Conservation (phyloP, 768 basidiomycete genomes). For the Lactarius indigo region DNA sequence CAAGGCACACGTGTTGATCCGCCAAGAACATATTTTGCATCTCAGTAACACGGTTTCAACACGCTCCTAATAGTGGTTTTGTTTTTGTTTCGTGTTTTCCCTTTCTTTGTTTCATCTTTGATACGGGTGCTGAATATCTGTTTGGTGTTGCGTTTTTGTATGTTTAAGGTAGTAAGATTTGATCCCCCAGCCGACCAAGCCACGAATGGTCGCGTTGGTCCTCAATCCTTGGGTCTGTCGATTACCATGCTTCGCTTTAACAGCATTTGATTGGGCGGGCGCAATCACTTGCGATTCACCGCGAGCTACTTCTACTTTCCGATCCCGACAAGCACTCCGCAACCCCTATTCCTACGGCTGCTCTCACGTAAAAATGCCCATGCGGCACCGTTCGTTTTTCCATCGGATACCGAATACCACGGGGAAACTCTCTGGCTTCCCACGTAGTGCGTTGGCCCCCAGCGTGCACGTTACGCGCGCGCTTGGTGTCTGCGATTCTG, state of each 20-base stretch:
- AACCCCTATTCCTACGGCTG: neutral
- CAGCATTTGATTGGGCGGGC: neutral
- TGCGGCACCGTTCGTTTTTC: neutral
- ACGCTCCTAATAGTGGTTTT: neutral
- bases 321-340: neutral
- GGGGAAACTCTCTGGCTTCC: neutral
- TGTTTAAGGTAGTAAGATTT: neutral
- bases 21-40: conserved; percentile 1
- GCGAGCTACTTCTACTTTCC: neutral
- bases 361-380: neutral
- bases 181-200: neutral
- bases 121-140: neutral
- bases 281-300: neutral
- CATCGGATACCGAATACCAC: neutral
- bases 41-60: neutral
- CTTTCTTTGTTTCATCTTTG: neutral
- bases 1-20: conserved; percentile 7
- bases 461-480: neutral
- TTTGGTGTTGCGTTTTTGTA: neutral
- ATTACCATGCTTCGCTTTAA: neutral
- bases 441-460: neutral
- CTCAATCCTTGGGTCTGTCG: neutral
- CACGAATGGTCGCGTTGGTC: neutral
- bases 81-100: neutral
- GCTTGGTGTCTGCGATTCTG: neutral